Base-by-base conservation (phyloP, 768 basidiomycete genomes). In the Chalciporus chontae region DNA sequence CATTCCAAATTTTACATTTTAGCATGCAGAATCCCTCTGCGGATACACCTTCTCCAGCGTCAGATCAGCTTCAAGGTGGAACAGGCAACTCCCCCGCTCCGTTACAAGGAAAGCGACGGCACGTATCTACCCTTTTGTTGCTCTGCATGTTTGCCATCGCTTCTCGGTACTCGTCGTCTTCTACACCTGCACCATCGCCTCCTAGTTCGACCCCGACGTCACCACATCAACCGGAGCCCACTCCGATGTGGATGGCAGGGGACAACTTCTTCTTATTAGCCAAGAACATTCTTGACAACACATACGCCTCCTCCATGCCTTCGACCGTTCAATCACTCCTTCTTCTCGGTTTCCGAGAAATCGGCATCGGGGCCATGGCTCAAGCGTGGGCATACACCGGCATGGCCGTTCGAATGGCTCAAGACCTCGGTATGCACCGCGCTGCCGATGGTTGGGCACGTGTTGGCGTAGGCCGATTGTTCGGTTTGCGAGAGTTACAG, bases 381-480 rank as follows among this genome's bases (percentile, higher is more conserved):
- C 81, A 86, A 66, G 85, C 88, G 27, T 94, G 91, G 92, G 77
- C 83, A 9, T 90, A 86, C 61, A 78, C 84, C 17, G 90, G 91
- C 10, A 88, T 90, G 85, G 90, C 87, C 0, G 84, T 94, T 32
- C 78, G 92, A n/a, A 92, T 94, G 90, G 90, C 90, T 14, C 90
- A 90, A 68, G 90, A 92, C 66, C 66, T 92, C 47, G 90, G 90
- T 8, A 80, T 92, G 78, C 90, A 92, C 60, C 78, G 87, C 31
- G 78, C 77, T 55, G 86, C 90, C 26, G 89, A 91, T 61, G 81
- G 83, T 24, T 92, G 90, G 89, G 77, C 78, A 17, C 69, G 83
- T 23, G 78, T 65, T 48, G 79, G 73, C 14, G 73, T 81, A 47
- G 83, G 83, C 0, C 63, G 54, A 42, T 57, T 90, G 38, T 90